Base-by-base conservation (phyloP, 805 yeast species). In the Zygoascus flipseniorum region DNA sequence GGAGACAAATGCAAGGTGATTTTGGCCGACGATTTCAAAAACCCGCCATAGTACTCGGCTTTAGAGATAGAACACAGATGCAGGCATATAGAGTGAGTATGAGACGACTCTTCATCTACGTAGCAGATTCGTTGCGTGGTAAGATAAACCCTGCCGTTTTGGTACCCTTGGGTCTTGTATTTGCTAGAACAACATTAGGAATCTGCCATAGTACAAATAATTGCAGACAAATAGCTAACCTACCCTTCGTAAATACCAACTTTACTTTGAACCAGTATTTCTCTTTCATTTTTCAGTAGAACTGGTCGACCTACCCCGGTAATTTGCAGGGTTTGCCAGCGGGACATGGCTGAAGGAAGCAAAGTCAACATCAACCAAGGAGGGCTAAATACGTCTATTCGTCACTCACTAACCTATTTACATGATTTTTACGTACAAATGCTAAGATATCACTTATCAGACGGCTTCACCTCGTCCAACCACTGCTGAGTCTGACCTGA, bases 11-110 rank as follows among this genome's bases (percentile, higher is more conserved):
- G 66, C 5, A 80, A 54, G 5, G 75, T 79, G n/a, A 90, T 74
- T 61, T 89, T 87, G 0, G 97, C 89, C 11, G 93, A 85, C 5
- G 89, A 78, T 57, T 83, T 80, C 48, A 92, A 66, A 62, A 90
- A 87, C 16, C 88, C 80, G 6, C 55, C 54, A 5, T 72, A 66
- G 49, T 71, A 70, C 16, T 75, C 81, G 0, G 75, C 56, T 0
- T 63, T 56, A 1, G 62, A 65, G 3, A 83, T 67, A 47, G 72
- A 75, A 18, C 65, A 63, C 31, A 84, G 64, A 20, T 73, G 73
- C 5, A 84, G 54, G 1, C 74, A 74, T 2, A 84, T 64, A 2
- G 86, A 79, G 52, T 71, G 64, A 5, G 64, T 61, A 2, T 62
- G 62, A 0, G 79, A 76, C 18, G 58, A 54, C 5, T 18, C 60